Base-by-base conservation (phyloP, 257 asterid genomes). In the Sherardia arvensis region DNA sequence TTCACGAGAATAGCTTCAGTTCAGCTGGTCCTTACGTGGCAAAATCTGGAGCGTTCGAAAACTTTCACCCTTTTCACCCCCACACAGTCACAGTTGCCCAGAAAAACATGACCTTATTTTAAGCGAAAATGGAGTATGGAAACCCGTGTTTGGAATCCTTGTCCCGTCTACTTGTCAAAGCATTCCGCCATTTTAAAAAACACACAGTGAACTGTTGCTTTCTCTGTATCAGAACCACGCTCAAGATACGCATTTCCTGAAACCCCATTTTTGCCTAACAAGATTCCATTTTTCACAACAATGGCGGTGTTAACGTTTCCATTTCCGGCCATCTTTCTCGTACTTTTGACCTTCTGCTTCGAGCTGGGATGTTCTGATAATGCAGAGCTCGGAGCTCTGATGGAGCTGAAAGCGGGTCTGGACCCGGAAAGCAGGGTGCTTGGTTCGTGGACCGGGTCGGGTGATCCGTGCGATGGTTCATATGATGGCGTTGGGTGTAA, bases 401-500 rank as follows among this genome's bases (percentile, higher is more conserved):
- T 91, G 79, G 90, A 78, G 71, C 71, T 91, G 11, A 91, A 87
- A 67, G 59, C 88, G 7, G 79, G 95, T 68, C 83, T 91, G 57
- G 96, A 91, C 83, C 96, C 96, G 60, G 82, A 80, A 54, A 82
- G 81, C 74, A 6, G 65, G 65, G 77, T 76, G 33, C 71, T 91
- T 68, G 66, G 73, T 30, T 86, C 98, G 2, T 91, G 98, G 98
- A 95, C 78, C 8, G 77, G 47, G 11, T 64, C 78, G 14, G 88
- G 78, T 49, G 75, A 91, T 73, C 98, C 87, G 1, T 88, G 98
- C 69, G 92, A 59, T 26, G 96, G 90, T 11, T 66, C 84, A 0
- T 91, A 86, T 57, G 93, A 79, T 64, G 98, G 98, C 4, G 83
- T 91, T 29, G 95, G 85, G 20, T 91, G 98, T 76, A 79, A 86